Conservation (phyloP, 2,329 filamentous ascomycete species). For the Fusarium marasasianum region DNA sequence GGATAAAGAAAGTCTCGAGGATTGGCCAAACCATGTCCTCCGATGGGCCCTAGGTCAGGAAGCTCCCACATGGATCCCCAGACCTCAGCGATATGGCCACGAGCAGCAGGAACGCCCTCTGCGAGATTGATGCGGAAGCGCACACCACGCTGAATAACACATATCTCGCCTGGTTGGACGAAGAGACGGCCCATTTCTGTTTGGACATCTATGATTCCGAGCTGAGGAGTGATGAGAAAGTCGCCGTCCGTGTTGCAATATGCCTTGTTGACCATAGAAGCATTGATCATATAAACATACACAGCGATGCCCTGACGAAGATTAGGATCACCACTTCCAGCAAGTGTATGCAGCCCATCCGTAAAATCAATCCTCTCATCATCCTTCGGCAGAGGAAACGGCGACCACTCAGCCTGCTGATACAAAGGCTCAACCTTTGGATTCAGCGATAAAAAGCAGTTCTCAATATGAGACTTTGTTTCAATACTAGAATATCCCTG, state of each 20-base stretch:
- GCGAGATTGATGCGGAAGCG: neutral
- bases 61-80: conserved; percentile 23
- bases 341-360: conserved; percentile 12
- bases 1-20: conserved; percentile 15
- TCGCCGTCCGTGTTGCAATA: conserved; percentile 22
- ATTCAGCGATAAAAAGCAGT: conserved; percentile 19
- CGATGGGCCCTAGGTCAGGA: neutral
- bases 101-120: neutral
- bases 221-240: conserved; percentile 17
- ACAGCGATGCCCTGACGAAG: conserved; percentile 6
- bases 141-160: conserved; percentile 1
- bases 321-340: conserved; percentile 13
- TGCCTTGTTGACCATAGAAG: neutral
- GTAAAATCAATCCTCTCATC: conserved; percentile 8
- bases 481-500: neutral
- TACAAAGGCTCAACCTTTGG: neutral
- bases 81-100: conserved; percentile 5
- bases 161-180: conserved; percentile 10
- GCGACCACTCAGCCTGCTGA: conserved; percentile 19
- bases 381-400: conserved; percentile 1
- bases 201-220: conserved; percentile 7
- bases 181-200: conserved; percentile 6
- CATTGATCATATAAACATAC: conserved; percentile 15
- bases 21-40: conserved; percentile 13
- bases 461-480: conserved; percentile 18